A percentile compares a stretch with the other conserved stretches of the same genome.
Conservation (phyloP, 2,329 filamentous ascomycete genomes). For the Mycosphaerelloides madeirae region DNA sequence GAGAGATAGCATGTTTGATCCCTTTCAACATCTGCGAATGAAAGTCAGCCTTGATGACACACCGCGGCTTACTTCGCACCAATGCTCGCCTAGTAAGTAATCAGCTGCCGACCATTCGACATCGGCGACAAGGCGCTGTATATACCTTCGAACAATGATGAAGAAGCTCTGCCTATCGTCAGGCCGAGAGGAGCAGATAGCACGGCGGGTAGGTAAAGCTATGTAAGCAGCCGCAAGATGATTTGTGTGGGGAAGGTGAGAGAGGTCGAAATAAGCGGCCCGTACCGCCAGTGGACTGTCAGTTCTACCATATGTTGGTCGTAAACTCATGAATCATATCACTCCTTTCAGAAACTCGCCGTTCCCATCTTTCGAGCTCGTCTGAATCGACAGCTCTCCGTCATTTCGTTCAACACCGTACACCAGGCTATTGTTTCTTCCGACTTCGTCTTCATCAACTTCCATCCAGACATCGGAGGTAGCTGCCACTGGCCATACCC, state of each 20-base stretch:
- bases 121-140: too few relatives aligned
- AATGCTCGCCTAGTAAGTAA: background rate
- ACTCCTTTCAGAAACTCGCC: constrained; percentile 10
- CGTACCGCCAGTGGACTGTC: too few relatives aligned
- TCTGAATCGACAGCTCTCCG: constrained; percentile 7
- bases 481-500: constrained; percentile 66
- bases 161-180: too few relatives aligned
- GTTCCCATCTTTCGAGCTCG: constrained; percentile 3
- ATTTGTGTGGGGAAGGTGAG: too few relatives aligned
- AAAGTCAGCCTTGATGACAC: background rate
- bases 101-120: too few relatives aligned
- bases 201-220: too few relatives aligned
- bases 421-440: constrained; percentile 28
- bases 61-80: background rate
- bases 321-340: background rate
- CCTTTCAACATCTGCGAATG: too few relatives aligned
- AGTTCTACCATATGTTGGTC: background rate
- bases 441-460: constrained; percentile 56
- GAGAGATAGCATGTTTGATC: too few relatives aligned
- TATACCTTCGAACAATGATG: too few relatives aligned
- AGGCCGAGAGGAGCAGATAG: too few relatives aligned
- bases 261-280: too few relatives aligned
- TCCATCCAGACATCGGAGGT: constrained; percentile 74
- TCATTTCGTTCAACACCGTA: constrained; percentile 24
- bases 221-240: too few relatives aligned